Base-by-base conservation (phyloP, 176 grass and related monocot species). In the Chrysopogon serrulatus region DNA sequence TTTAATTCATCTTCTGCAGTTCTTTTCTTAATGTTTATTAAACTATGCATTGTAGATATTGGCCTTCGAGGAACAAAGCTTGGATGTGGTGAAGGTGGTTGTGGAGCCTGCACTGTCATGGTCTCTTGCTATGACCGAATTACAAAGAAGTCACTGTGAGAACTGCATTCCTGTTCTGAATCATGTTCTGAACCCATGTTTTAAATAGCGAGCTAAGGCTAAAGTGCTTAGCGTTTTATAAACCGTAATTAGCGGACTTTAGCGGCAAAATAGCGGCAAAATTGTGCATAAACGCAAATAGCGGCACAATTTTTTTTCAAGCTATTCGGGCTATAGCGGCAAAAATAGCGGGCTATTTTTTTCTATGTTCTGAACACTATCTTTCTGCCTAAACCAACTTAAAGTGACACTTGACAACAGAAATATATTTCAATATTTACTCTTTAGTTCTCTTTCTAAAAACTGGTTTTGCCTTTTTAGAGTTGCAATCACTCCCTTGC, bases 91-190 rank as follows among this genome's bases (percentile, higher is more conserved):
- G 96, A 98, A 90, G 96, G 96, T 77, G 96, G 96, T 51, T 98
- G 96, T 88, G 96, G 96, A 64, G 96, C 96, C 79, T 98, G 96
- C 83, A 98, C 96, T 86, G 93, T 98, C 40, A 98, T 98, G 89
- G 61, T 79, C 74, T 98, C 96, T 59, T 90, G 61, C 65, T 98
- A 87, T 87, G 90, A 98, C 59, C 81, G 28, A 86, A 77, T 85
- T 79, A 86, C 74, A 54, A 92, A 86, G 71, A 95, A 82, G 86
- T 88, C 96, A 79, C 54, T 78, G 96, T 98, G 71, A 97, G 94
- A 92, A 84, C 71, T 56, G 73, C 69, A 73, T 79, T 77, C 80
- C 23, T 89, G 21, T 9, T 48, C 53, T 40, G 57, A 79, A 49
- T 28, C 21, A 73, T 84, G 15, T 60, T 54, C 74, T 67, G 8